Percentiles rank a stretch among this genome's conserved stretches.
Evolutionary conservation across 179 eudicot species (phyloP).

Genomic region (Beta corolliflora): DNA sequence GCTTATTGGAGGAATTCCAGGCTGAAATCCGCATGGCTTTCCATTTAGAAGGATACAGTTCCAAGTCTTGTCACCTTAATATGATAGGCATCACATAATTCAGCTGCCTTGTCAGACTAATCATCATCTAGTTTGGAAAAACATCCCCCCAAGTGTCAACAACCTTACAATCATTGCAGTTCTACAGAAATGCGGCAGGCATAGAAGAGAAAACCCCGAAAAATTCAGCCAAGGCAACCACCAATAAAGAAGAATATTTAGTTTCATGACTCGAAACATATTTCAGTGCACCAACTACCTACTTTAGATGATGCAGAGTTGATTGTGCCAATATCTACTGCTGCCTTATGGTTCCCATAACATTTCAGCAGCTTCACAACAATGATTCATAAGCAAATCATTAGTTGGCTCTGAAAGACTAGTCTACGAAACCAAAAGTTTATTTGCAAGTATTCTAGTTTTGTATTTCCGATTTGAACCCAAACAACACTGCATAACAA

Average conservation of each 20-base stretch:
- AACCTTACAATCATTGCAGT: neutral
- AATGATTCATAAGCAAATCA: neutral
- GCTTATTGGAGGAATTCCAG: no score
- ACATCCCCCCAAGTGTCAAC: neutral
- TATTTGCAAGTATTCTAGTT: neutral
- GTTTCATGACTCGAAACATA: neutral
- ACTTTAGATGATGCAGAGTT: neutral
- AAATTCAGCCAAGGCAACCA: neutral
- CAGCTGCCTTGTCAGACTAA: neutral
- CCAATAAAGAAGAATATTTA: neutral
- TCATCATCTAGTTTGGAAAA: neutral
- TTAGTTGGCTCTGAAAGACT: no score
- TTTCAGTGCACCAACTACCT: neutral
- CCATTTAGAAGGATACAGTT: no score
- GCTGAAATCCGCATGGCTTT: no score
- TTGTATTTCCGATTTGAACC: neutral
- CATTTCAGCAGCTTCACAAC: neutral
- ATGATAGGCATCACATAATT: no score
- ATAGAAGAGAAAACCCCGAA: neutral
- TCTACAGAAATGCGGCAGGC: neutral
- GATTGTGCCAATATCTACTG: neutral
- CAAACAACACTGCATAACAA: neutral
- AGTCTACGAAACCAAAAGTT: neutral
- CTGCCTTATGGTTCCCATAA: slow-evolving; percentile 1
- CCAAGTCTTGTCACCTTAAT: no score